phyloP scores from a whole-genome alignment of 2,329 filamentous ascomycete species.

The Capronia epimyces region DNA sequence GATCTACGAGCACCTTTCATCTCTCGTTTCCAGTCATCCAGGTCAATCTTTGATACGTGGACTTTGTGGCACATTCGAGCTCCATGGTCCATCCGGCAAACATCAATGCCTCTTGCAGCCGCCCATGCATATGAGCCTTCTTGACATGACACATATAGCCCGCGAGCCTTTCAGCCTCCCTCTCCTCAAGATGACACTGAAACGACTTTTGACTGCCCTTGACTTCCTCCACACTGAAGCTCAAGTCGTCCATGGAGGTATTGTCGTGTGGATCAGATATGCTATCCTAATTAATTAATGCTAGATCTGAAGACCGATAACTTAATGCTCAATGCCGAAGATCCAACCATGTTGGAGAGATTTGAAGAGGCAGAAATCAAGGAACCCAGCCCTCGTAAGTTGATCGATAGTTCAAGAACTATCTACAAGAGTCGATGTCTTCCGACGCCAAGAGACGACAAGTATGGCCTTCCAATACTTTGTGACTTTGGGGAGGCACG shows the following conservation, averaged over 20 bases:
- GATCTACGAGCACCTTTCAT: too few relatives aligned
- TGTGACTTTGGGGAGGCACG: too few relatives aligned
- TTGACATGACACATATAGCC: too few relatives aligned
- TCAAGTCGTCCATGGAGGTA: constrained; percentile 29
- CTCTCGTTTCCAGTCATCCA: too few relatives aligned
- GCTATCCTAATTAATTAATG: neutral
- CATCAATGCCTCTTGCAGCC: constrained; percentile 35
- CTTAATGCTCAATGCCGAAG: constrained; percentile 31
- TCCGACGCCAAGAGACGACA: too few relatives aligned
- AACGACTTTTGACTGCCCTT: constrained; percentile 27
- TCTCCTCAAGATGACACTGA: too few relatives aligned
- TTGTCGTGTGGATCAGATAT: neutral
- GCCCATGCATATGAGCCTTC: too few relatives aligned
- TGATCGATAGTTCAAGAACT: constrained; percentile 26
- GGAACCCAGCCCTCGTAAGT: constrained; percentile 29
- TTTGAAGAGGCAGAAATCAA: constrained; percentile 31
- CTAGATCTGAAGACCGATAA: constrained; percentile 34
- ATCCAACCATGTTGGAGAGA: constrained; percentile 29
- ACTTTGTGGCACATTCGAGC: too few relatives aligned
- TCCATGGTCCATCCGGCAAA: too few relatives aligned
- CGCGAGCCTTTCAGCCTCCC: too few relatives aligned
- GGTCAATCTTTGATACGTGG: too few relatives aligned
- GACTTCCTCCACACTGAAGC: constrained; percentile 30
- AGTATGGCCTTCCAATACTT: too few relatives aligned
- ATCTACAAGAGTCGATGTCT: constrained; percentile 28